These are phyloP conservation scores for Alternaria arbusti DNA, from an alignment of 2,329 filamentous ascomycete genomes.

Conservation along the genomic window DNA sequence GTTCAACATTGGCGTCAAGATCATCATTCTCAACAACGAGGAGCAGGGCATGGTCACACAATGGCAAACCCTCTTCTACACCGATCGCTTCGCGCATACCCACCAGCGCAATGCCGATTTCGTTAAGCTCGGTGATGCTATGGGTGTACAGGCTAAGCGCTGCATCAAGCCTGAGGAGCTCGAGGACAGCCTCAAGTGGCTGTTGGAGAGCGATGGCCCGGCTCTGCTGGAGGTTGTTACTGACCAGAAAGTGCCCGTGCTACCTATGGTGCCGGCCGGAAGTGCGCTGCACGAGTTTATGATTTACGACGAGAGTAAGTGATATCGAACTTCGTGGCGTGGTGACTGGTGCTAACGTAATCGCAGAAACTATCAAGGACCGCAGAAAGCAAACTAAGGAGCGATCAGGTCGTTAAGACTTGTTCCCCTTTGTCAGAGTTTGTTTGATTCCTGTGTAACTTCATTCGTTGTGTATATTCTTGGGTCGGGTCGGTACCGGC, in stretches of 20 bases:
- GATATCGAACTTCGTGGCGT: no score
- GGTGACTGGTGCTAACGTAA: slow-evolving; percentile 10
- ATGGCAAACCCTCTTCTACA: slow-evolving; percentile 98
- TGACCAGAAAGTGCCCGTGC: slow-evolving; percentile 88
- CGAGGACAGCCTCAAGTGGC: slow-evolving; percentile 80
- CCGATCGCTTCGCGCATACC: slow-evolving; percentile 90
- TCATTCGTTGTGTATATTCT: slow-evolving; percentile 28
- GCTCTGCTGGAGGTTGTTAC: slow-evolving; percentile 91
- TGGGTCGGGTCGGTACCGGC: slow-evolving; percentile 23
- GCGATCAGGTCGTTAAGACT: slow-evolving; percentile 33
- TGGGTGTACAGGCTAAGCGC: slow-evolving; percentile 80
- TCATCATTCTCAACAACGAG: slow-evolving; percentile 94
- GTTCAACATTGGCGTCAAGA: slow-evolving; percentile 96
- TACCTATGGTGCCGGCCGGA: slow-evolving; percentile 95
- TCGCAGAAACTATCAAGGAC: slow-evolving; percentile 29
- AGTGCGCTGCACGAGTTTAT: slow-evolving; percentile 91
- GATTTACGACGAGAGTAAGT: slow-evolving; percentile 78
- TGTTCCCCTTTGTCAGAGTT: not conserved
- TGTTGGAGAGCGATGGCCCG: slow-evolving; percentile 84
- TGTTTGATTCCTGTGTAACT: slow-evolving; percentile 13
- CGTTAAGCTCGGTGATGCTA: slow-evolving; percentile 88
- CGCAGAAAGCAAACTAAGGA: slow-evolving; percentile 40
- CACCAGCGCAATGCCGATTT: slow-evolving; percentile 97
- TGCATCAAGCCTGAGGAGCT: slow-evolving; percentile 78
- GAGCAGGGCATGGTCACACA: slow-evolving; percentile 99